phyloP scores from a whole-genome alignment of 2,329 filamentous ascomycete species.

The Talaromyces pinophilus region DNA sequence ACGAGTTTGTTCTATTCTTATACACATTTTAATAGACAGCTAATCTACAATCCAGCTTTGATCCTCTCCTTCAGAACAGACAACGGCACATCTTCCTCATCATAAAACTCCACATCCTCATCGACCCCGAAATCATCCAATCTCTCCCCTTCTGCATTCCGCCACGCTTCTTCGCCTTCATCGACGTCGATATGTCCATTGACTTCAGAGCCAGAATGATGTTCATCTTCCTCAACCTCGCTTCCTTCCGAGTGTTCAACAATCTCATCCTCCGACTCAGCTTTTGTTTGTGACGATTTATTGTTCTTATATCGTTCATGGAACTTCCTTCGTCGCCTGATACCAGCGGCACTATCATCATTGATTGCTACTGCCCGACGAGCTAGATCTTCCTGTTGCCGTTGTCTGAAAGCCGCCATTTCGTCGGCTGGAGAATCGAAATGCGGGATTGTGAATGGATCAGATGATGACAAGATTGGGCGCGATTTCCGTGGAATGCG shows the following conservation, averaged over 20 bases:
- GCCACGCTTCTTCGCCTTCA: constrained; percentile 62
- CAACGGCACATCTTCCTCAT: constrained; percentile 63
- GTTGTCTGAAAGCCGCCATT: constrained; percentile 55
- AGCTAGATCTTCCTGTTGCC: constrained; percentile 55
- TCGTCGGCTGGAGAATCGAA: constrained; percentile 44
- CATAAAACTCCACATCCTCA: constrained; percentile 65
- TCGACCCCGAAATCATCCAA: constrained; percentile 66
- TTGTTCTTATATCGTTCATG: constrained; percentile 37
- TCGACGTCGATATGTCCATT: constrained; percentile 27
- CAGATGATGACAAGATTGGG: constrained; percentile 19
- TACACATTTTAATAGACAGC: neutral
- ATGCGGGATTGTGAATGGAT: constrained; percentile 33
- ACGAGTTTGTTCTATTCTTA: neutral
- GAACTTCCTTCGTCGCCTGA: constrained; percentile 45
- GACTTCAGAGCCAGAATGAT: constrained; percentile 19
- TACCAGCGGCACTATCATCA: constrained; percentile 22
- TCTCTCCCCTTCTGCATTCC: constrained; percentile 63
- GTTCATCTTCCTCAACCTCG: neutral
- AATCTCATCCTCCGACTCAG: constrained; percentile 26
- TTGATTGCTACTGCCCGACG: constrained; percentile 40
- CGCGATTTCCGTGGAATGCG: constrained; percentile 44
- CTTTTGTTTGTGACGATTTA: constrained; percentile 26
- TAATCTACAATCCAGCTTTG: constrained; percentile 17
- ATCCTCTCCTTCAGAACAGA: constrained; percentile 28
- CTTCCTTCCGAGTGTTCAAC: neutral